Base-by-base conservation (phyloP, 345 rosid genomes). In the Salix brachista region DNA sequence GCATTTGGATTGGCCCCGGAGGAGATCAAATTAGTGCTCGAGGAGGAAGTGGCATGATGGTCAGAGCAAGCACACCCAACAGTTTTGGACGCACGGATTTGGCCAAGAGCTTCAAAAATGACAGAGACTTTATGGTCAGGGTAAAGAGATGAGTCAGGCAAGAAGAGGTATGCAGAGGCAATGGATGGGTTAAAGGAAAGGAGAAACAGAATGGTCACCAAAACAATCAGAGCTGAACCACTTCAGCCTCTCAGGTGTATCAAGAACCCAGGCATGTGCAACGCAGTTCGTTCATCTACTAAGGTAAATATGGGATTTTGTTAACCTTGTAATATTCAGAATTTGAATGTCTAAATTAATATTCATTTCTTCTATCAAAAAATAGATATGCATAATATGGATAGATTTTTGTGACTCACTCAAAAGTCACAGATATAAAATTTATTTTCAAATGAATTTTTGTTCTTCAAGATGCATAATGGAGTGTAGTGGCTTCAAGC, bases 41-140 rank as follows among this genome's bases (percentile, higher is more conserved):
- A 97, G 37, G 97, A 97, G 48, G 99, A 92, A 77, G 97, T 92
- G 62, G 97, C 93, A 19, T 80, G 93, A 68, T 95, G 96, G 97
- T 95, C 97, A n/a, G 99, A 93, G 81, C 97, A 95, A 82, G 91
- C 95, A 21, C 94, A 91, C 30, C 83, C 93, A 0, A 81, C 87
- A 0, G 92, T 90, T 75, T 61, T 95, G 75, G 97, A 95, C 54
- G 46, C 82, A 42, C 77, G 89, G 81, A 44, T 91, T 67, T 95
- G 99, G 99, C 99, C 99, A 0, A 88, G 97, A 71, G 75, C 93
- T 30, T 87, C 96, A 3, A 97, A 96, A 4, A 83, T 95, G 83
- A 97, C 97, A 0, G 99, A 95, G 87, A 76, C 90, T 6, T 62
- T 95, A 75, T 91, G 97, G 97, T 92, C 97, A 1, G 97, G 97